These are phyloP conservation scores for Ocimum tenuiflorum DNA, from an alignment of 257 asterid species.

Conservation along the genomic window DNA sequence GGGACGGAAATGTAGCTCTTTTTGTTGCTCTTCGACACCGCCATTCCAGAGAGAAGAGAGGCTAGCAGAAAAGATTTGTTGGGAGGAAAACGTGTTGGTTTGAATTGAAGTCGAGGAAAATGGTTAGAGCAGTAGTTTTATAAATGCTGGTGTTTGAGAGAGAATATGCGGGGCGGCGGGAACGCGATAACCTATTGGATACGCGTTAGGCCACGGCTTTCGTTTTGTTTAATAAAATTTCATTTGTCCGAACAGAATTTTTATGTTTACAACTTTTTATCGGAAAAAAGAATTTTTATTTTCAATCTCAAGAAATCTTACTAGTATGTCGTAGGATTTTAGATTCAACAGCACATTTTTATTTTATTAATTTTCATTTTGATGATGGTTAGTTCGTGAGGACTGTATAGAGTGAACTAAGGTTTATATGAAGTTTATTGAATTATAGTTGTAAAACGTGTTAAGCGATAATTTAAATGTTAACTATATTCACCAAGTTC, in stretches of 20 bases:
- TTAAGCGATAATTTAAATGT: no score
- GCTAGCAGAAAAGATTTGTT: no score
- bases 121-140: not conserved
- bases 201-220: slow-evolving; percentile 37
- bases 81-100: not conserved
- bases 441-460: no score
- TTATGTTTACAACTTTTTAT: no score
- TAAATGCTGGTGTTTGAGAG: slow-evolving; percentile 6
- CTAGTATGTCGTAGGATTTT: no score
- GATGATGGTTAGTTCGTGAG: no score
- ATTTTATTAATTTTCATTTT: no score
- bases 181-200: slow-evolving; percentile 20
- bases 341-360: no score
- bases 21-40: slow-evolving; percentile 47
- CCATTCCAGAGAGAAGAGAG: slow-evolving; percentile 54
- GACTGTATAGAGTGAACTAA: no score
- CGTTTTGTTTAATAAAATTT: slow-evolving; percentile 18
- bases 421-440: no score
- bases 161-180: slow-evolving; percentile 36
- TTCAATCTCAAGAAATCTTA: no score
- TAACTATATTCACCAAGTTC: no score
- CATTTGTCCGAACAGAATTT: slow-evolving; percentile 33
- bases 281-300: slow-evolving; percentile 7
- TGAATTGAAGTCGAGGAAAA: not conserved
- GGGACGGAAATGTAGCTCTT: slow-evolving; percentile 66